Percentiles rank a stretch among this genome's conserved stretches.
Evolutionary conservation across 2,329 filamentous ascomycete species (phyloP).

Genomic region (Fonsecaea multimorphosa): DNA sequence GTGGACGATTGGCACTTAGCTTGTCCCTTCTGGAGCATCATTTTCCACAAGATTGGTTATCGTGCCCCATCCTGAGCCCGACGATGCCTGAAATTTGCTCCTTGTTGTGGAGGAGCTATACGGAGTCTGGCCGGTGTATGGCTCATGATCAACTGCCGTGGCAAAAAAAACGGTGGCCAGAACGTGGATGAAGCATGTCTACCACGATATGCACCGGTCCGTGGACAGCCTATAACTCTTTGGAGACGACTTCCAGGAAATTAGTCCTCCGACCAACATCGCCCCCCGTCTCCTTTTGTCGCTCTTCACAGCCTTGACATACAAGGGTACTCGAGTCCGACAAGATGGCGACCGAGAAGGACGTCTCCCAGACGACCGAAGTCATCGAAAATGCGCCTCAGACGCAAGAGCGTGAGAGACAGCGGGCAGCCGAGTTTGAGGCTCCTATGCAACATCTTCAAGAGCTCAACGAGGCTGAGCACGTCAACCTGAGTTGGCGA

Average conservation of each 20-base stretch:
- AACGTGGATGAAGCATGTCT: background rate
- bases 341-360: conserved; percentile 31
- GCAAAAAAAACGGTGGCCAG: conserved; percentile 14
- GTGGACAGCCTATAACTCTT: conserved; percentile 13
- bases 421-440: conserved; percentile 30
- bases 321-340: background rate
- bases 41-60: conserved; percentile 10
- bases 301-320: background rate
- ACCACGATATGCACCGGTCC: conserved; percentile 12
- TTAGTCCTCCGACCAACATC: background rate
- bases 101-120: conserved; percentile 19
- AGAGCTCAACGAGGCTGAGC: conserved; percentile 40
- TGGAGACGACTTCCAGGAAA: background rate
- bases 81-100: conserved; percentile 1
- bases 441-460: conserved; percentile 33
- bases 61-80: conserved; percentile 4
- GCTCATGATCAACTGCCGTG: conserved; percentile 32
- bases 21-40: background rate
- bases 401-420: conserved; percentile 17
- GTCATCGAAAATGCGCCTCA: conserved; percentile 28
- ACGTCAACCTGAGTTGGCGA: conserved; percentile 61
- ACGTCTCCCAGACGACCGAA: conserved; percentile 26
- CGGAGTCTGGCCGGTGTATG: conserved; percentile 19
- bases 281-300: background rate
- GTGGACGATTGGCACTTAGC: conserved; percentile 8